Percentiles rank a stretch among this genome's conserved stretches.
These are phyloP conservation scores for Helicocarpus griseus DNA, from an alignment of 2,329 filamentous ascomycete species.

Conservation along the genomic window DNA sequence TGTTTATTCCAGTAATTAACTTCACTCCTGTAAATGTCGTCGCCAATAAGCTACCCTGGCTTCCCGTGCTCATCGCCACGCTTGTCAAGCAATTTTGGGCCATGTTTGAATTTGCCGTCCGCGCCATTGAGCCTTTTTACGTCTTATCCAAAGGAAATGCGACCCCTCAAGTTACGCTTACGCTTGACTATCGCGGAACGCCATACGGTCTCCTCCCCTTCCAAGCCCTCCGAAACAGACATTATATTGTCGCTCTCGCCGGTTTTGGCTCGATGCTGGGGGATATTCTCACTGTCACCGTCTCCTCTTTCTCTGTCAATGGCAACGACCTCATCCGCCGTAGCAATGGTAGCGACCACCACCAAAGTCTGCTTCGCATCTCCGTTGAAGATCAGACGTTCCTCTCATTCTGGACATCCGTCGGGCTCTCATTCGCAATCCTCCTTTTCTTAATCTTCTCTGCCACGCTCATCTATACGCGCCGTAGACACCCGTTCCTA, in stretches of 20 bases:
- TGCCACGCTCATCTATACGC: slow-evolving; percentile 50
- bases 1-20: slow-evolving; percentile 33
- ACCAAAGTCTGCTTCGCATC: slow-evolving; percentile 11
- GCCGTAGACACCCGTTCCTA: slow-evolving; percentile 59
- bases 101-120: slow-evolving; percentile 38
- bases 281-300: slow-evolving; percentile 40
- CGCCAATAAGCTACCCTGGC: slow-evolving; percentile 34
- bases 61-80: slow-evolving; percentile 37
- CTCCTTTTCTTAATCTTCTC: slow-evolving; percentile 56
- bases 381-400: slow-evolving; percentile 35
- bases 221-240: slow-evolving; percentile 33
- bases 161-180: slow-evolving; percentile 35
- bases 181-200: slow-evolving; percentile 41
- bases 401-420: slow-evolving; percentile 56
- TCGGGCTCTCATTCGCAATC: slow-evolving; percentile 53
- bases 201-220: slow-evolving; percentile 37
- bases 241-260: slow-evolving; percentile 38
- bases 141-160: slow-evolving; percentile 36
- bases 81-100: slow-evolving; percentile 39
- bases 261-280: slow-evolving; percentile 36
- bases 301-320: slow-evolving; percentile 38
- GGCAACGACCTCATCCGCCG: slow-evolving; percentile 28
- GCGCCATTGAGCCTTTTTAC: slow-evolving; percentile 41
- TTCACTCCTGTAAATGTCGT: slow-evolving; percentile 30
- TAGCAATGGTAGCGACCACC: too few species aligned